A percentile compares a stretch with the other conserved stretches of the same genome.
Evolutionary conservation across 1,284 basidiomycete species (phyloP).

Genomic region (Ustilago vetiveriae): DNA sequence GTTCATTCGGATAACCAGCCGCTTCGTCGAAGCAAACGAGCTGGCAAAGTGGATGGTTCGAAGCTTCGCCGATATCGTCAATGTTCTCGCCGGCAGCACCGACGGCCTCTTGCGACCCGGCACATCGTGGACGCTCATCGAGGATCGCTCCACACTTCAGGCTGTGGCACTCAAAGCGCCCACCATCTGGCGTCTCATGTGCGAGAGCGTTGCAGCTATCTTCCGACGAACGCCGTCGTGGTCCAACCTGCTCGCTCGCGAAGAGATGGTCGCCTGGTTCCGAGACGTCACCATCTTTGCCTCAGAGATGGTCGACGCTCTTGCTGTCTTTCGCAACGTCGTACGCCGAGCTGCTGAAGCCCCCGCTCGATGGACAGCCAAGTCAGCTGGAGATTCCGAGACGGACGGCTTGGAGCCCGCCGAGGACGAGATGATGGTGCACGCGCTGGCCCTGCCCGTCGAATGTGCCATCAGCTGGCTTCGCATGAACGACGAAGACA

Average conservation of each 20-base stretch:
- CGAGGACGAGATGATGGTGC: conserved; percentile 44
- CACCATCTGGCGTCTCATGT: conserved; percentile 59
- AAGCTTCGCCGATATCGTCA: conserved; percentile 61
- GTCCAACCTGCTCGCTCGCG: conserved; percentile 49
- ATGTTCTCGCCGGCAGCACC: conserved; percentile 59
- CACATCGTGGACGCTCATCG: conserved; percentile 52
- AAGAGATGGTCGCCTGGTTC: conserved; percentile 64
- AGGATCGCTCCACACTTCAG: conserved; percentile 27
- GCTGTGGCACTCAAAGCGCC: conserved; percentile 45
- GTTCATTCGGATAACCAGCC: conserved; percentile 40
- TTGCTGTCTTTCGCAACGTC: conserved; percentile 46
- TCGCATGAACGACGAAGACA: conserved; percentile 65
- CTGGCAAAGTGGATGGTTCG: conserved; percentile 59
- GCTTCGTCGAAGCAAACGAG: conserved; percentile 54
- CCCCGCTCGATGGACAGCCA: conserved; percentile 25
- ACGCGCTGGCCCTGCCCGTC: conserved; percentile 52
- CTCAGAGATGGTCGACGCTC: conserved; percentile 60
- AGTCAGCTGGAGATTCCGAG: conserved; percentile 18
- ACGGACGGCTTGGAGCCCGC: conserved; percentile 22
- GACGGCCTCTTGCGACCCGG: conserved; percentile 61
- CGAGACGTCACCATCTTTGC: conserved; percentile 63
- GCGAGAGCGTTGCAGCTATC: conserved; percentile 56
- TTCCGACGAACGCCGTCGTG: conserved; percentile 61
- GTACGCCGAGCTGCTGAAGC: conserved; percentile 46
- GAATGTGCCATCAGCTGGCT: conserved; percentile 61